Percentiles rank a stretch among this genome's conserved stretches.
phyloP scores from a whole-genome alignment of 1,284 basidiomycete species.

The Fomitopsis pinicola region DNA sequence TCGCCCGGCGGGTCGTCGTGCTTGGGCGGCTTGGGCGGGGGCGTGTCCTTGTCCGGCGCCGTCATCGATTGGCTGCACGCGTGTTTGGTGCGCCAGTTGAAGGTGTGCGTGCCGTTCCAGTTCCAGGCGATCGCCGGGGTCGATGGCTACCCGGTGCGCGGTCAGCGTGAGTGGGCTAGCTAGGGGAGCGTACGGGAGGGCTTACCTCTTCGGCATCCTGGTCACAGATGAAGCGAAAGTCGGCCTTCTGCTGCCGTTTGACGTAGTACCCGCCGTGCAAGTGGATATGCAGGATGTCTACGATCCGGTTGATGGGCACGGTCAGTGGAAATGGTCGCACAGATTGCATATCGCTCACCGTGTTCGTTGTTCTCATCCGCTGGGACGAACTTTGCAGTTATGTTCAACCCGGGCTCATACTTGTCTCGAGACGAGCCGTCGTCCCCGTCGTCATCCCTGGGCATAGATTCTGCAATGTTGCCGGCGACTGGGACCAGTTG shows the following conservation, averaged over 20 bases:
- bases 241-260: slow-evolving; percentile 32
- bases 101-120: slow-evolving; percentile 29
- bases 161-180: neutral
- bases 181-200: neutral
- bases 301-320: too few species aligned
- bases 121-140: slow-evolving; percentile 25
- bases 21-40: slow-evolving; percentile 5
- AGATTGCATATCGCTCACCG: slow-evolving; percentile 7
- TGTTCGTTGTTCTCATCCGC: slow-evolving; percentile 12
- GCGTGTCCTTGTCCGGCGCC: neutral
- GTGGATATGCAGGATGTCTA: slow-evolving; percentile 34
- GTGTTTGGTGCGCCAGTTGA: slow-evolving; percentile 31
- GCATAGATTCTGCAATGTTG: slow-evolving; percentile 7
- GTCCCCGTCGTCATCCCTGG: slow-evolving; percentile 5
- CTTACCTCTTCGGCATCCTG: slow-evolving; percentile 27
- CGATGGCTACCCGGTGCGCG: slow-evolving; percentile 19
- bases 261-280: slow-evolving; percentile 39
- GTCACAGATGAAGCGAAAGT: slow-evolving; percentile 38
- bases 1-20: slow-evolving; percentile 13
- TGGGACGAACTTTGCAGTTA: slow-evolving; percentile 18
- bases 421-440: slow-evolving; percentile 2
- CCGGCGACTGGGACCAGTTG: slow-evolving; percentile 40
- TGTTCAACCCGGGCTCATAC: slow-evolving; percentile 20
- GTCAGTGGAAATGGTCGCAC: neutral
- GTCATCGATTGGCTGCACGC: slow-evolving; percentile 22